Evolutionary conservation across 164 flowering plant genomes (phyloP), one percentile per base, ranked within the genome.

Genomic region (Taxillus chinensis): DNA sequence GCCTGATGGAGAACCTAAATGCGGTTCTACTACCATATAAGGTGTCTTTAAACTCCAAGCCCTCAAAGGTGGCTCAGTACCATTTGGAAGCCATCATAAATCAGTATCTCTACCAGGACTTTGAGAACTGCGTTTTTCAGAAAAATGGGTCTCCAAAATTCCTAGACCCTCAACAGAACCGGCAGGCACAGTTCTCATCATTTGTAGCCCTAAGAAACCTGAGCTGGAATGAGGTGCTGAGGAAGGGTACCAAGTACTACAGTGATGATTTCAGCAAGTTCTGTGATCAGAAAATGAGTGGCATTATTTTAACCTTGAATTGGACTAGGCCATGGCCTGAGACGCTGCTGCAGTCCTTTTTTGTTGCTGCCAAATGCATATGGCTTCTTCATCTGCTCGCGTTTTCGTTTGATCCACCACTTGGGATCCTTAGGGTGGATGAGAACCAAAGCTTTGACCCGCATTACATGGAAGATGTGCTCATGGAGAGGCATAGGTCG

Each of bases 261-360:
- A 88, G 97, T 51, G 92, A 90, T 43, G 97, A 88, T n/a, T 88
- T 93, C 77, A 93, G 97, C 59, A 77, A 73, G 71, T 93, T 86
- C 45, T 93, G 98, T 66, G 98, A 93, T 69, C 86, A 85, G 76
- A 93, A 93, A 59, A 93, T 93, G 97, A 86, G 86, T 62, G 76
- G 82, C 72, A 81, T 93, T 3, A 81, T 90, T 16, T 64, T 86
- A 8, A 66, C 77, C 7, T 67, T 93, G 64, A 82, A 77, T 53
- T 90, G 97, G 96, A 86, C 82, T 0, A 78, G 84, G 39, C 92
- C 90, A 8, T 92, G 97, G 98, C 83, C 96, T 6, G 98, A 92
- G 52, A 93, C 79, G 61, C 84, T 90, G 5, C 90, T 93, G 3
- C 98, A 88, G 46, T 82, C 97, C 0, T 93, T 93, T 70, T 93